phyloP scores from a whole-genome alignment of 1,139 yeast genomes.

The Nakaseomyces sp. region DNA sequence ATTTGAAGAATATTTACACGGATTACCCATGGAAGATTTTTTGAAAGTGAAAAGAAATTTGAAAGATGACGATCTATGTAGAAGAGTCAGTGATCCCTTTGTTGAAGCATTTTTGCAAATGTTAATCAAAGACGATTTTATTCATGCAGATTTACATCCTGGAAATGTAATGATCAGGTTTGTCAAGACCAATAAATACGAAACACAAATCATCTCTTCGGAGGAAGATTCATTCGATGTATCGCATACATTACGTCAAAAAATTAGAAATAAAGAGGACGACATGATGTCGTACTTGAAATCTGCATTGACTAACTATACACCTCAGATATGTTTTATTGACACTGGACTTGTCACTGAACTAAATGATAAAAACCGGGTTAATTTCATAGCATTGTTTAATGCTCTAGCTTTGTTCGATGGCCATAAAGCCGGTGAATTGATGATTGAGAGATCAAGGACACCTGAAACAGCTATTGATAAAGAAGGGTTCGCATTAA shows the following conservation, averaged over 20 bases:
- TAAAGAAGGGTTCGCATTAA: constrained; percentile 74
- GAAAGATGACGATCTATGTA: constrained; percentile 40
- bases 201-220: constrained; percentile 31
- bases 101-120: constrained; percentile 86
- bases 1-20: constrained; percentile 79
- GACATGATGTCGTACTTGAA: constrained; percentile 46
- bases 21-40: constrained; percentile 70
- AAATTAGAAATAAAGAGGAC: constrained; percentile 18
- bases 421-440: constrained; percentile 89
- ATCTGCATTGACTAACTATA: constrained; percentile 47
- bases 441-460: constrained; percentile 88
- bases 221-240: constrained; percentile 39
- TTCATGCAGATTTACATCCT: constrained; percentile 94
- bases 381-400: constrained; percentile 81
- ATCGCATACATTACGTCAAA: constrained; percentile 39
- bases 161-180: constrained; percentile 87
- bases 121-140: constrained; percentile 86
- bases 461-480: constrained; percentile 90
- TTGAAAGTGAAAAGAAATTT: constrained; percentile 37
- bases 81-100: constrained; percentile 76
- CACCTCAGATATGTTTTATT: constrained; percentile 81
- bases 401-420: constrained; percentile 85
- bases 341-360: constrained; percentile 94
- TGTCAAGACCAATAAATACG: constrained; percentile 37
- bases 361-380: constrained; percentile 63